phyloP scores from a whole-genome alignment of 305 asterid genomes.

The Solanum chacoense region DNA sequence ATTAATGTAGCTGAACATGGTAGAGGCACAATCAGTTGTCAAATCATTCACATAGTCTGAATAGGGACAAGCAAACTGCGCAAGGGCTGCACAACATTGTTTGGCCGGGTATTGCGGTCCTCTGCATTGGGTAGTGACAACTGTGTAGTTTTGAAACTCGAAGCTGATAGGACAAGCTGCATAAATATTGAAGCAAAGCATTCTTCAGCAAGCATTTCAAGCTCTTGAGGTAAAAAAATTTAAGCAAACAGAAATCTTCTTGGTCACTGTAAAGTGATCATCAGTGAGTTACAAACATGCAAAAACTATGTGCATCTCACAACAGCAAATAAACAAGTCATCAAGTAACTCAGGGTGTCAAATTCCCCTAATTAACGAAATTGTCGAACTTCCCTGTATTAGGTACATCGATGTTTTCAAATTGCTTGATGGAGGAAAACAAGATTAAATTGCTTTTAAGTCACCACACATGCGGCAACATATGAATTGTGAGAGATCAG shows the following conservation, averaged over 20 bases:
- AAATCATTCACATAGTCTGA: constrained; percentile 36
- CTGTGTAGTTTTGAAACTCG: constrained; percentile 65
- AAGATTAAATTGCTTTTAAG: neutral
- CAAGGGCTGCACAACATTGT: constrained; percentile 45
- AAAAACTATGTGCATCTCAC: neutral
- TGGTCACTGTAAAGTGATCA: neutral
- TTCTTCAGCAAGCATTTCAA: constrained; percentile 1
- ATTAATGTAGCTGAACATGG: constrained; percentile 84
- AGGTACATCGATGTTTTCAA: neutral
- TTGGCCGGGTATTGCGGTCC: constrained; percentile 49
- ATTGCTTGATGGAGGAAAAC: neutral
- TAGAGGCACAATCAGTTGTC: constrained; percentile 56
- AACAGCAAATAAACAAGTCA: neutral
- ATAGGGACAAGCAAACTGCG: constrained; percentile 52
- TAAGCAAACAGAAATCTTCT: neutral
- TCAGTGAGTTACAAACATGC: neutral
- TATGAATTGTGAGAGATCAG: neutral
- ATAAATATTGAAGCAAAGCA: neutral
- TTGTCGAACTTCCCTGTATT: neutral
- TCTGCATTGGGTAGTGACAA: constrained; percentile 64
- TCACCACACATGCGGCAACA: neutral
- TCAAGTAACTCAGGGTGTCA: neutral
- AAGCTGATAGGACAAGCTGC: constrained; percentile 73
- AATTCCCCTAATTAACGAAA: neutral
- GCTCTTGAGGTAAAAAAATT: neutral